Percentiles rank a stretch among this genome's conserved stretches.
These are phyloP conservation scores for Thamnidium elegans DNA, from an alignment of 192 early-diverging fungal genomes.

Conservation along the genomic window DNA sequence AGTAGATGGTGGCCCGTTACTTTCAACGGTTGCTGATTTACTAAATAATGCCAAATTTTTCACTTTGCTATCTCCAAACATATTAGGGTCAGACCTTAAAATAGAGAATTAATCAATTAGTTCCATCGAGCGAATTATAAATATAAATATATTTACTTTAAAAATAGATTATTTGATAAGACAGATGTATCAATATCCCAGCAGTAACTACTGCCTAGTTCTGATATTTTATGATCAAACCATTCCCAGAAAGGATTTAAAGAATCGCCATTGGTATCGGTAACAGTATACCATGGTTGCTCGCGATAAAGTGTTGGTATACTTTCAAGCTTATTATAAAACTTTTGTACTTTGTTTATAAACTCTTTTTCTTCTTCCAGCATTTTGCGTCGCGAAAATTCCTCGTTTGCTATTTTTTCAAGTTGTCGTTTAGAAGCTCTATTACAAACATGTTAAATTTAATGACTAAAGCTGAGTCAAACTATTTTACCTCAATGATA, in stretches of 20 bases:
- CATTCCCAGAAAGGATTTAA: slow-evolving; percentile 19
- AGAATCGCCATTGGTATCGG: background rate
- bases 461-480: background rate
- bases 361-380: slow-evolving; percentile 30
- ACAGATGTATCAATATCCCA: slow-evolving; percentile 19
- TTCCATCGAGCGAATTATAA: no score
- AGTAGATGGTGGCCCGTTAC: no score
- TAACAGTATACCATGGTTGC: background rate
- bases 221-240: slow-evolving; percentile 33
- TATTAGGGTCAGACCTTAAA: slow-evolving; percentile 5
- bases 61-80: slow-evolving; percentile 1
- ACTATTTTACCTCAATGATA: slow-evolving; percentile 31
- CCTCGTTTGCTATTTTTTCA: slow-evolving; percentile 33
- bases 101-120: background rate
- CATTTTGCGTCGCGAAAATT: slow-evolving; percentile 23
- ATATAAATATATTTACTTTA: slow-evolving; percentile 6
- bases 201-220: slow-evolving; percentile 14
- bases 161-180: background rate
- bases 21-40: background rate
- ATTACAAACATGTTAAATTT: background rate
- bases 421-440: slow-evolving; percentile 38
- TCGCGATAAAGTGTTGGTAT: background rate
- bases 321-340: slow-evolving; percentile 10
- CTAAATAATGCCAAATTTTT: background rate
- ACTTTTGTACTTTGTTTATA: slow-evolving; percentile 11